Conservation (phyloP, 345 rosid species). For the Dimocarpus longan region DNA sequence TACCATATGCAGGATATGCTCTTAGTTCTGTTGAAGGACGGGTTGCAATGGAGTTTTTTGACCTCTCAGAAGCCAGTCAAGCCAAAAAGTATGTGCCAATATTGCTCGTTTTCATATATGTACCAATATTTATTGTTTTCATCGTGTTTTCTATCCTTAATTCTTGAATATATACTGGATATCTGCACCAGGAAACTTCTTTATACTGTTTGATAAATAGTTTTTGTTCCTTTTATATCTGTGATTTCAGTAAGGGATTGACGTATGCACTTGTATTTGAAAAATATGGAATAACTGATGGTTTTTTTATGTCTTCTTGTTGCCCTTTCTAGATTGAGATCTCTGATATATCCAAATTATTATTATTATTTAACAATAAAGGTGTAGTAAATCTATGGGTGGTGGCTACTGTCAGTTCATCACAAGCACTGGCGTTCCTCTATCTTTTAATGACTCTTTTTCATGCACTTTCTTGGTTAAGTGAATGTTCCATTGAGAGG, state of each 20-base stretch:
- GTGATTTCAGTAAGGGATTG: not conserved
- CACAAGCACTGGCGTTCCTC: not conserved
- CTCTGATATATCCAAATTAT: not conserved
- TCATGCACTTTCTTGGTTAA: not conserved
- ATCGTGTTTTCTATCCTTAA: not conserved
- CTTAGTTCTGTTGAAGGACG: constrained; percentile 97
- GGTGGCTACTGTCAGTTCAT: not conserved
- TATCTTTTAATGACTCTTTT: not conserved
- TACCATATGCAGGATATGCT: constrained; percentile 79
- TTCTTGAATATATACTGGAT: constrained; percentile 5
- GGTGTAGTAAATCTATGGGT: not conserved
- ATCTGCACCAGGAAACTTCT: not conserved
- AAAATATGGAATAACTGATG: not conserved
- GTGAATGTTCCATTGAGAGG: not conserved
- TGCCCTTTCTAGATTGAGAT: not conserved
- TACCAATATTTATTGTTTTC: not conserved
- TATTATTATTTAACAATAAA: not conserved
- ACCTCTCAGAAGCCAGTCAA: constrained; percentile 89
- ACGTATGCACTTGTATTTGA: not conserved
- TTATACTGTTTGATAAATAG: not conserved
- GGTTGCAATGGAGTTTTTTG: constrained; percentile 98
- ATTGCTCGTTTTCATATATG: constrained; percentile 22
- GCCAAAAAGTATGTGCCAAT: constrained; percentile 73
- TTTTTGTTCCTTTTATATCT: not conserved
- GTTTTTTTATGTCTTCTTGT: not conserved